Base-by-base conservation (phyloP, 139 green algal genomes). In the Trebouxia sp. region DNA sequence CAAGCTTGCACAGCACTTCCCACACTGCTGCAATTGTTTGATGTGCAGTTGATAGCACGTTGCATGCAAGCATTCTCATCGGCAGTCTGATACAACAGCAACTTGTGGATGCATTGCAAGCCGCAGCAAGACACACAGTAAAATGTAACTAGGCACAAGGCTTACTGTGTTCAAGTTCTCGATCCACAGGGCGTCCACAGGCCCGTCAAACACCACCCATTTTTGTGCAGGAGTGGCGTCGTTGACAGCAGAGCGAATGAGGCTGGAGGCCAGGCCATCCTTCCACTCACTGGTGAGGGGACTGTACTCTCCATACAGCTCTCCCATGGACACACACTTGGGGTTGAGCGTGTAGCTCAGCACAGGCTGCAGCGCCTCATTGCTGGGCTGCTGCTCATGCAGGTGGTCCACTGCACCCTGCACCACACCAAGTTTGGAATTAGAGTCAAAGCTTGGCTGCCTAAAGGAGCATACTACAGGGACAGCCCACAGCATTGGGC, bases 251-350 rank as follows among this genome's bases (percentile, higher is more conserved):
- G 82, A 85, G 43, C 92, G 82, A 67, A 96, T 96, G 58, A 97
- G 86, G 15, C 91, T 93, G 43, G 85, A 91, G 0, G 70, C 85
- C 38, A 97, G 83, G 42, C 93, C 93, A 83, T 97, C 92, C 9
- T 85, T 91, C 93, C 93, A 97, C 85, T 97, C 93, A 75, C 92
- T 93, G 39, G 92, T 97, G 11, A 96, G 81, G 39, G 91, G 65
- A 84, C 92, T 94, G 86, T 95, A 95, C 89, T 97, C 91, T 32
- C 93, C 93, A 85, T 96, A 97, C 78, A 97, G 88, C 87, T 97
- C 92, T 6, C 92, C 92, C 90, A 96, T 96, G 76, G 90, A 93
- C 82, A 97, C 95, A 88, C 89, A 94, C 86, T 97, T 97, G 74
- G 93, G 93, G 85, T 97, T 97, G 82, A 96, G 35, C 22, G 75